These are phyloP conservation scores for Chondrostereum purpureum DNA, from an alignment of 1,284 basidiomycete genomes.

Conservation along the genomic window DNA sequence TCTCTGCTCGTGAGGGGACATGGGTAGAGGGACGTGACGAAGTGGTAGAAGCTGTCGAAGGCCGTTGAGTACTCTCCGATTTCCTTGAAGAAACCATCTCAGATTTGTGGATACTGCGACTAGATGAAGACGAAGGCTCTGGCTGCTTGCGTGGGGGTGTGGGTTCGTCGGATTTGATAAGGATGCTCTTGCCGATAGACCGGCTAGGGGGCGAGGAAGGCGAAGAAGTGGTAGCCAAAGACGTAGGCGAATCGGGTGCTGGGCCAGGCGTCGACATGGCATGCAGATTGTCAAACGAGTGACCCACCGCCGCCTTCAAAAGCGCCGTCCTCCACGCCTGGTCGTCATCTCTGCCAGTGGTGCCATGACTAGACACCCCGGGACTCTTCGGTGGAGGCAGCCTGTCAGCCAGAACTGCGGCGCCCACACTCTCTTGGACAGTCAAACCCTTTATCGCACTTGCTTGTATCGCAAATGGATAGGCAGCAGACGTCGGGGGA, in stretches of 20 bases:
- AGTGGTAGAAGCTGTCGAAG: constrained; percentile 3
- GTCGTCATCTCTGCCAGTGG: constrained; percentile 39
- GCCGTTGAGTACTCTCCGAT: not conserved
- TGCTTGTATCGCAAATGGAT: constrained; percentile 68
- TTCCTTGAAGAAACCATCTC: constrained; percentile 5
- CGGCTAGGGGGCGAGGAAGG: constrained; percentile 28
- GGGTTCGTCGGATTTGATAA: constrained; percentile 17
- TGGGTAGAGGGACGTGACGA: constrained; percentile 26
- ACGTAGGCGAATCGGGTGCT: constrained; percentile 21
- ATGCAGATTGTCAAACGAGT: constrained; percentile 53
- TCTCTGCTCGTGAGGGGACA: constrained; percentile 45
- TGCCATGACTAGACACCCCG: constrained; percentile 34
- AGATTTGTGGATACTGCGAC: constrained; percentile 3
- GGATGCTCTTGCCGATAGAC: constrained; percentile 25
- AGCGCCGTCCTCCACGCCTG: constrained; percentile 66
- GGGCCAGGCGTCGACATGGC: constrained; percentile 19
- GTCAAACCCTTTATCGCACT: constrained; percentile 63
- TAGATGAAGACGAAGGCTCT: not conserved
- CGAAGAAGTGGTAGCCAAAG: constrained; percentile 21
- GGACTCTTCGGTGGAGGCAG: constrained; percentile 60
- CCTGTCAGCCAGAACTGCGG: constrained; percentile 62
- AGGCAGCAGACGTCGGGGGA: constrained; percentile 54
- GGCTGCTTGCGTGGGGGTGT: constrained; percentile 10
- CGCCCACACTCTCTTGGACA: constrained; percentile 64
- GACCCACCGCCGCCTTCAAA: constrained; percentile 65